Base-by-base conservation (phyloP, 23 red algal species). In the Rhodosorus marinus region DNA sequence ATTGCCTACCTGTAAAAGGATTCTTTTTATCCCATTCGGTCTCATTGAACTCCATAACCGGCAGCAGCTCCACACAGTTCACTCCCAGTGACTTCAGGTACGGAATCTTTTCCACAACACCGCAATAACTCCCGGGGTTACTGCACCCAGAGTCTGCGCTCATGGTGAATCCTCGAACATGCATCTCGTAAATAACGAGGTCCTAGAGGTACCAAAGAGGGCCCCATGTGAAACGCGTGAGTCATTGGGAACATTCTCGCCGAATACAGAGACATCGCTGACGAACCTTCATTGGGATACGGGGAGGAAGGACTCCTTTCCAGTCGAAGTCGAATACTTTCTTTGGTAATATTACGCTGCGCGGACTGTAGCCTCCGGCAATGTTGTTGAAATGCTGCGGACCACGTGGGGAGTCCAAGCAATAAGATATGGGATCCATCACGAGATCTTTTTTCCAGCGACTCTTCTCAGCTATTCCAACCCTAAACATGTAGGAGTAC, bases 1-100 rank as follows among this genome's bases (percentile, higher is more conserved):
- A n/a, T n/a, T n/a, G n/a, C n/a, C n/a, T n/a, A n/a, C n/a, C 63
- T 5, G 55, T 45, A 42, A 61, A 35, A n/a, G 67, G 63, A 17
- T 59, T 51, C 17, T 24, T 24, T n/a, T 64, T 11, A 2, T 57
- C 49, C 88, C 88, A 95, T 51, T 95, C 88, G n/a, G 14, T 74
- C 66, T 95, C 88, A 54, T 95, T 95, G 29, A 84, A 95, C 72
- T 95, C 88, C 63, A 71, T 62, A 28, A 71, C 65, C 8, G 88
- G 88, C 25, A 95, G 41, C 68, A 95, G 52, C 57, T 95, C 88
- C 0, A 95, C 88, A 15, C 53, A 60, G 62, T 95, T 95, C 8
- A 95, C 64, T 20, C 88, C 88, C 17, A 95, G 78, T 33, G 38
- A 36, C 20, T 74, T 58, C 34, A 95, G 43, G 56, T 95, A 95